Conservation (phyloP, 164 flowering plant species). For the Protea cynaroides region DNA sequence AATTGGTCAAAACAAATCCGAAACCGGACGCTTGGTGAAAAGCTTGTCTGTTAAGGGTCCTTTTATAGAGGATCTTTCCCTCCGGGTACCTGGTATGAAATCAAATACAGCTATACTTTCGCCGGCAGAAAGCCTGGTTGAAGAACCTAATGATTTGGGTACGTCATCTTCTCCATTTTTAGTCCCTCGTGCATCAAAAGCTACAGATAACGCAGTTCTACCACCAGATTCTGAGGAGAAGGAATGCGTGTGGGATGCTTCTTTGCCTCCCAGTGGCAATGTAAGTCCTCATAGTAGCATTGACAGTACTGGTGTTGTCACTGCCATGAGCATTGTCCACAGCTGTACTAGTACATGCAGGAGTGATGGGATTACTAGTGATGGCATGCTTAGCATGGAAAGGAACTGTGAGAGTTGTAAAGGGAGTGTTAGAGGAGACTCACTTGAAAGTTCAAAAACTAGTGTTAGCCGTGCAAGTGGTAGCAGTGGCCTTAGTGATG, state of each 20-base stretch:
- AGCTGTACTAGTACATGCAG: constrained; percentile 67
- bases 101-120: constrained; percentile 34
- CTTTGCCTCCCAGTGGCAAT: constrained; percentile 92
- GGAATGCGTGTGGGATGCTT: constrained; percentile 94
- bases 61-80: constrained; percentile 53
- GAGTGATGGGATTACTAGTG: constrained; percentile 65
- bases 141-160: constrained; percentile 51
- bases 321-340: constrained; percentile 82
- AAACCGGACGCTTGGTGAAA: constrained; percentile 52
- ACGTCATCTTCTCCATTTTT: constrained; percentile 42
- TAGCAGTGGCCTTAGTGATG: constrained; percentile 96
- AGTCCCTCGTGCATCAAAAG: constrained; percentile 52
- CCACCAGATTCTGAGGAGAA: constrained; percentile 61
- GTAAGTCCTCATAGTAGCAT: constrained; percentile 86
- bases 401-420: constrained; percentile 64
- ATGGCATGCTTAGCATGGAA: constrained; percentile 71
- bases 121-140: constrained; percentile 54
- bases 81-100: constrained; percentile 39
- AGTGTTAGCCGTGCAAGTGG: constrained; percentile 87
- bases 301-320: constrained; percentile 65
- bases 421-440: constrained; percentile 68
- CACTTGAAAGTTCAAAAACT: constrained; percentile 83
- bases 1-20: constrained; percentile 49
- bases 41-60: constrained; percentile 70
- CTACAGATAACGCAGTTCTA: constrained; percentile 39